A percentile compares a stretch with the other conserved stretches of the same genome.
Evolutionary conservation across 805 yeast genomes (phyloP).

Genomic region (Kluyveromyces starmeri): DNA sequence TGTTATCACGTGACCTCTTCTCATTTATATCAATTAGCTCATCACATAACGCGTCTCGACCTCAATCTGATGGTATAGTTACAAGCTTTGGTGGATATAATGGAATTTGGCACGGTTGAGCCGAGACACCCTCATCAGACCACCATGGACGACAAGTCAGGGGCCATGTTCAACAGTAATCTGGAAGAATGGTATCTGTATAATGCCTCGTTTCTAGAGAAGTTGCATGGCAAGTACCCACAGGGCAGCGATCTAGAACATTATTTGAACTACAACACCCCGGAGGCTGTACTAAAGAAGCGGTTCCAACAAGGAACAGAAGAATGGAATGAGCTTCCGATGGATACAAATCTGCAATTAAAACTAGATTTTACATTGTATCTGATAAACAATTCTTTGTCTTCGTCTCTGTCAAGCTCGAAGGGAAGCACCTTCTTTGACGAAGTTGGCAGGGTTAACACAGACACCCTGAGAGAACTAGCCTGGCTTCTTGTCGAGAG

Average conservation of each 20-base stretch:
- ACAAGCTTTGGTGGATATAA: no score
- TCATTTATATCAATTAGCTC: no score
- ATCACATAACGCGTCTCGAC: no score
- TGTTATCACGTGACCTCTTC: no score
- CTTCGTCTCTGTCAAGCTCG: not conserved
- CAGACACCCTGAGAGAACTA: not conserved
- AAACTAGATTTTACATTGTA: conserved; percentile 1
- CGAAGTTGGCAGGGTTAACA: not conserved
- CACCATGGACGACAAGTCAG: no score
- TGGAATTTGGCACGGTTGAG: no score
- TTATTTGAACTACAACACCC: not conserved
- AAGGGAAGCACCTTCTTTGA: not conserved
- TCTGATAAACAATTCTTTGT: not conserved
- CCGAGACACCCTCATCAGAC: no score
- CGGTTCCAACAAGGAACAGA: not conserved
- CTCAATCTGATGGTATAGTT: no score
- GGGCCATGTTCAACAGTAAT: not conserved
- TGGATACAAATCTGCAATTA: conserved; percentile 2
- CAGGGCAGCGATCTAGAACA: not conserved
- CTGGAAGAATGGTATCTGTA: conserved; percentile 2
- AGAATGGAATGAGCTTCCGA: conserved; percentile 1
- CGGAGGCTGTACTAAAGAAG: not conserved
- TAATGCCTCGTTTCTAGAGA: not conserved
- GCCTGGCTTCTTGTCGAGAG: not conserved
- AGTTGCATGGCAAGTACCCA: conserved; percentile 4